Evolutionary conservation across 345 rosid species (phyloP).

Genomic region (Schrenkiella parvula): DNA sequence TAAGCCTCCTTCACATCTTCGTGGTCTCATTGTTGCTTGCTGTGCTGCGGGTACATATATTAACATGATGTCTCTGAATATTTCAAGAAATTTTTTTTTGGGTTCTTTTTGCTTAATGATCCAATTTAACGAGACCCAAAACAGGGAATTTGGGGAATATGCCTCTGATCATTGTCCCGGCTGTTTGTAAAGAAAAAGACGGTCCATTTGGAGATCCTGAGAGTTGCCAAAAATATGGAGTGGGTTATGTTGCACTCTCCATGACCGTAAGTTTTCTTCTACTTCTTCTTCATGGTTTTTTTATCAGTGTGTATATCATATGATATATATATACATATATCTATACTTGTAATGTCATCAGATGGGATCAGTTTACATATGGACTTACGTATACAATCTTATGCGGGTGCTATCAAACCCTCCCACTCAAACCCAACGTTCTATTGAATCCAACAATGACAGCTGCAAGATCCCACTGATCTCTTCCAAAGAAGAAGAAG

Average conservation of each 20-base stretch:
- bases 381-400: constrained; percentile 54
- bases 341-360: constrained; percentile 9
- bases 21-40: constrained; percentile 33
- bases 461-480: constrained; percentile 44
- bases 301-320: background rate
- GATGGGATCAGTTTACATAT: constrained; percentile 58
- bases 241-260: constrained; percentile 65
- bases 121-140: background rate
- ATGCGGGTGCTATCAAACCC: constrained; percentile 39
- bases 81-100: background rate
- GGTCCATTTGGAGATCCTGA: constrained; percentile 64
- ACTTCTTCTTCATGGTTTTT: background rate
- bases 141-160: constrained; percentile 67
- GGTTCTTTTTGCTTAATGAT: background rate
- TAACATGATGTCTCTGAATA: background rate
- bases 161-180: constrained; percentile 60
- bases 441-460: constrained; percentile 25
- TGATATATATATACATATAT: background rate
- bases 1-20: constrained; percentile 40
- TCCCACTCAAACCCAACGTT: constrained; percentile 15
- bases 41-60: constrained; percentile 28
- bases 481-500: constrained; percentile 23
- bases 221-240: constrained; percentile 42
- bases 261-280: constrained; percentile 48
- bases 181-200: constrained; percentile 55